Conservation (phyloP, 2,329 filamentous ascomycete species). For the Akanthomyces dipterigenus region DNA sequence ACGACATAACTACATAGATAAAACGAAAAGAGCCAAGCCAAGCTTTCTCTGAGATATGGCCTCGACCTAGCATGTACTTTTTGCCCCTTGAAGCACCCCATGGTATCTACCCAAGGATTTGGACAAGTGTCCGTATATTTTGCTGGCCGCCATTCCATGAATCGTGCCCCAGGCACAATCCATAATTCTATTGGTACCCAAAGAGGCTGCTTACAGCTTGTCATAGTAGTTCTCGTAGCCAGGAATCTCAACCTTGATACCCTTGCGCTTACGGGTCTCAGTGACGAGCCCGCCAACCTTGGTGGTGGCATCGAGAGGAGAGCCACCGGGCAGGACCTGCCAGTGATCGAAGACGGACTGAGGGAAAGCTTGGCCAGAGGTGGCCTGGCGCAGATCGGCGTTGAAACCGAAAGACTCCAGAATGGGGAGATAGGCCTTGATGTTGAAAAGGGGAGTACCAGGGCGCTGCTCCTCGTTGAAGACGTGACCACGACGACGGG, state of each 20-base stretch:
- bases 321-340: slow-evolving; percentile 92
- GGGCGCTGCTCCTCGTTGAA: slow-evolving; percentile 97
- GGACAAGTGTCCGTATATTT: slow-evolving; percentile 25
- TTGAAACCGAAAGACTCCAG: slow-evolving; percentile 99
- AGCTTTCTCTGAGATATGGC: slow-evolving; percentile 30
- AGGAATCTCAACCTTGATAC: slow-evolving; percentile 93
- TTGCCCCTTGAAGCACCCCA: slow-evolving; percentile 18
- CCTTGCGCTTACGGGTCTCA: slow-evolving; percentile 98
- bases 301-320: slow-evolving; percentile 72
- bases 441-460: slow-evolving; percentile 97
- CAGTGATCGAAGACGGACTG: slow-evolving; percentile 99
- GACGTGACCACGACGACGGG: slow-evolving; percentile 96
- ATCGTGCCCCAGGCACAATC: slow-evolving; percentile 36
- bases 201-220: slow-evolving; percentile 73
- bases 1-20: slow-evolving; percentile 38
- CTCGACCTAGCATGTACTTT: slow-evolving; percentile 31
- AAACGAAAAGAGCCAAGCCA: slow-evolving; percentile 28
- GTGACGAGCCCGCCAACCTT: slow-evolving; percentile 79
- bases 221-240: slow-evolving; percentile 98
- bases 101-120: slow-evolving; percentile 21
- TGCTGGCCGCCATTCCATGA: slow-evolving; percentile 33
- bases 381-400: slow-evolving; percentile 87
- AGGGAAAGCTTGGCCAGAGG: slow-evolving; percentile 97
- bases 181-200: slow-evolving; percentile 38
- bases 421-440: slow-evolving; percentile 96